These are phyloP conservation scores for Agapanthus africanus DNA, from an alignment of 106 monocot species.

Conservation along the genomic window DNA sequence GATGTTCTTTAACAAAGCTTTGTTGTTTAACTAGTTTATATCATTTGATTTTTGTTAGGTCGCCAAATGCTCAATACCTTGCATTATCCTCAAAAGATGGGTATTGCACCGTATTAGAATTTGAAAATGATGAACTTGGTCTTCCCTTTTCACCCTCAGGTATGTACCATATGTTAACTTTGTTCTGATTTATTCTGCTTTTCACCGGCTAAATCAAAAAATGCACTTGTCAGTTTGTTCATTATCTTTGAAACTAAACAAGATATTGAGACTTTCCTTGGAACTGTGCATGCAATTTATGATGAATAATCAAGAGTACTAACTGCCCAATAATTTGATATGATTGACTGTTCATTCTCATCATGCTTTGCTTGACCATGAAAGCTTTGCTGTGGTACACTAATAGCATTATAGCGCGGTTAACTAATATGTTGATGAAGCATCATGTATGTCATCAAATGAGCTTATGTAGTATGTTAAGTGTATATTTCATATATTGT, in stretches of 20 bases:
- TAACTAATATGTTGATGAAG: not conserved
- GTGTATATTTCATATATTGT: not conserved
- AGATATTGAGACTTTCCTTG: not conserved
- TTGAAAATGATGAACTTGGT: constrained; percentile 82
- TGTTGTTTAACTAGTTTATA: not conserved
- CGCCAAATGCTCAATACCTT: constrained; percentile 71
- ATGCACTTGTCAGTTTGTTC: not conserved
- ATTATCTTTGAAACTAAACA: not conserved
- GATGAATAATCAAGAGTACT: not conserved
- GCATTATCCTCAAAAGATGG: constrained; percentile 83
- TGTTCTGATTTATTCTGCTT: not conserved
- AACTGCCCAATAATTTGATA: not conserved
- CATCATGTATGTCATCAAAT: not conserved
- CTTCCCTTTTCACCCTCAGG: constrained; percentile 43
- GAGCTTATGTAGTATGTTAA: not conserved
- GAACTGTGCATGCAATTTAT: not conserved
- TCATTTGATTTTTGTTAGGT: constrained; percentile 34
- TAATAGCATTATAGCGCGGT: not conserved
- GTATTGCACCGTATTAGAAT: constrained; percentile 81
- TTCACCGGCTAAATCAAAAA: not conserved
- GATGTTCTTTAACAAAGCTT: not conserved
- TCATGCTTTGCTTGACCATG: not conserved
- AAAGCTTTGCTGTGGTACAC: not conserved
- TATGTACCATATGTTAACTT: constrained; percentile 20
- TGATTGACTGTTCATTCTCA: not conserved